Evolutionary conservation across 345 rosid genomes (phyloP).

Genomic region (Linum tenue): DNA sequence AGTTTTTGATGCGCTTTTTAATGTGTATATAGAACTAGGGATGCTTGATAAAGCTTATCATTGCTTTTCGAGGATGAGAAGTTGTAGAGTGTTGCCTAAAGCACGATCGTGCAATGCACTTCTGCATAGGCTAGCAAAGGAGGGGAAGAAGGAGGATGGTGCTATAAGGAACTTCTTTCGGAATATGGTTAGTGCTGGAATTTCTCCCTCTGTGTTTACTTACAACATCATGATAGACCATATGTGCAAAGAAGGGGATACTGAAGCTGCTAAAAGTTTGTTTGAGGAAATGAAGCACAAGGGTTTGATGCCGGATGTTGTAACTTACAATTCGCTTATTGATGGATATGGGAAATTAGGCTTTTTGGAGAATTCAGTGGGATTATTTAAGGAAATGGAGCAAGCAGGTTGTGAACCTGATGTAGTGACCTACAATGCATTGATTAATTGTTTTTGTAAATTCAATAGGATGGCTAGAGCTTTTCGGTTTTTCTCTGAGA

Average conservation of each 20-base stretch:
- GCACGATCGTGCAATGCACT: slow-evolving; percentile 56
- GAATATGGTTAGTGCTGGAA: slow-evolving; percentile 46
- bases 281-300: slow-evolving; percentile 48
- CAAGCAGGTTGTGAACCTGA: slow-evolving; percentile 38
- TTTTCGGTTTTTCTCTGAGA: slow-evolving; percentile 40
- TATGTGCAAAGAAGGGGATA: slow-evolving; percentile 58
- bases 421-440: slow-evolving; percentile 46
- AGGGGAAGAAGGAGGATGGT: slow-evolving; percentile 19
- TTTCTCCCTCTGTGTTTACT: slow-evolving; percentile 43
- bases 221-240: slow-evolving; percentile 59
- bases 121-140: slow-evolving; percentile 38
- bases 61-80: slow-evolving; percentile 51
- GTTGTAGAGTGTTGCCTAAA: slow-evolving; percentile 49
- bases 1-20: slow-evolving; percentile 69
- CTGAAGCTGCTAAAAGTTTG: slow-evolving; percentile 35
- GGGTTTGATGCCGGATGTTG: slow-evolving; percentile 51
- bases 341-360: slow-evolving; percentile 64
- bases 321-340: slow-evolving; percentile 61
- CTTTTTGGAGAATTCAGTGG: slow-evolving; percentile 34
- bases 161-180: slow-evolving; percentile 31
- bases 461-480: slow-evolving; percentile 32
- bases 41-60: slow-evolving; percentile 46
- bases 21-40: slow-evolving; percentile 51
- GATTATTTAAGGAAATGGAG: slow-evolving; percentile 52
- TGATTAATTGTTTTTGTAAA: slow-evolving; percentile 62